These are phyloP conservation scores for Ichthyophthirius multifiliis DNA, from an alignment of 169 alveolate genomes.

Conservation along the genomic window DNA sequence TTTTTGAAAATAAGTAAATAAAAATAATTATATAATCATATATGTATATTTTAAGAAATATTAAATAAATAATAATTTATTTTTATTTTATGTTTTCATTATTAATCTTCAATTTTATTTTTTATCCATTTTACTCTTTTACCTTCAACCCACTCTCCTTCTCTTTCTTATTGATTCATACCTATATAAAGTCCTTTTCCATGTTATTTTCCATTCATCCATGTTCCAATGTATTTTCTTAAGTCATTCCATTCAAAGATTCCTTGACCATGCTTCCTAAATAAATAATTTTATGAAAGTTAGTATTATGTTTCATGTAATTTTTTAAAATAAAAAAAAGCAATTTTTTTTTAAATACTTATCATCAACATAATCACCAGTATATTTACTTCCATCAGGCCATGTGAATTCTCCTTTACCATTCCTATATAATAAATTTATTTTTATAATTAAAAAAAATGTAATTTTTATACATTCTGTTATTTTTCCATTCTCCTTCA, in stretches of 20 bases:
- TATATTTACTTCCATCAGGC: constrained; percentile 66
- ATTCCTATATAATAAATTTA: constrained; percentile 31
- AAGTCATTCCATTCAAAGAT: constrained; percentile 30
- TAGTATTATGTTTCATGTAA: too few species aligned
- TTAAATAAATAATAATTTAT: too few species aligned
- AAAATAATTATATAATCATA: too few species aligned
- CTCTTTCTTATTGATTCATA: neutral
- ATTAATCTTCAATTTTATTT: too few species aligned
- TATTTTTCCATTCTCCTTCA: constrained; percentile 72
- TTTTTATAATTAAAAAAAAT: too few species aligned
- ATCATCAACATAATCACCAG: too few species aligned
- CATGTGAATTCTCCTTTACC: constrained; percentile 56
- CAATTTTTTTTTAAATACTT: too few species aligned
- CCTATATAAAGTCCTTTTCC: constrained; percentile 25
- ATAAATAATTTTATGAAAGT: too few species aligned
- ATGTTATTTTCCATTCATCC: constrained; percentile 15
- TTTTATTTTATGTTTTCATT: too few species aligned
- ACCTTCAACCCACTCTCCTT: constrained; percentile 43
- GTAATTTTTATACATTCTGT: constrained; percentile 72
- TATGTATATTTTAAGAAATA: too few species aligned
- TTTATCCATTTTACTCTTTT: constrained; percentile 33
- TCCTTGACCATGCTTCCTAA: constrained; percentile 35
- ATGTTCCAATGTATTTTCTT: constrained; percentile 30
- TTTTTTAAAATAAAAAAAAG: too few species aligned
- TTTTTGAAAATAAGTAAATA: too few species aligned